Evolutionary conservation across 139 green algal genomes (phyloP).

Genomic region (Tetraselmis chui): DNA sequence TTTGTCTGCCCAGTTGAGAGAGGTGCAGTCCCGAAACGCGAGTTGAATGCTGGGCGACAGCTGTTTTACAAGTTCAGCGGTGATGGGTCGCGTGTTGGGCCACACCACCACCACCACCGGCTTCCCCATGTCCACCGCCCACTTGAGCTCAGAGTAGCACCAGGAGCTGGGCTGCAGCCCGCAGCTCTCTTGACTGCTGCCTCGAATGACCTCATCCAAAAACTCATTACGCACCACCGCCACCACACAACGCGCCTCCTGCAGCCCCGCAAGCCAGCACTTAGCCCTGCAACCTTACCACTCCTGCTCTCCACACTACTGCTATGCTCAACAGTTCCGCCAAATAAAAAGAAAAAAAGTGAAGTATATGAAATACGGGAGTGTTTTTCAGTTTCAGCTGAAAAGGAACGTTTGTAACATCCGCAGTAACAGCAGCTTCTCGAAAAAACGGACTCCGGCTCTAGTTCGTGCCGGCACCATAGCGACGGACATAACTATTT

Average conservation of each 20-base stretch:
- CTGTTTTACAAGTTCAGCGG: not conserved
- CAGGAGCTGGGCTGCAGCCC: not conserved
- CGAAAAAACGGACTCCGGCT: too few species aligned
- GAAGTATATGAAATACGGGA: too few species aligned
- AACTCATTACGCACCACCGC: not conserved
- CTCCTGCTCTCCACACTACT: too few species aligned
- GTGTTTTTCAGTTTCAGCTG: too few species aligned
- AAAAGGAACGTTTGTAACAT: too few species aligned
- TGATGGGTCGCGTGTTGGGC: not conserved
- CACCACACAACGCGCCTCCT: not conserved
- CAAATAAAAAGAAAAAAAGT: too few species aligned
- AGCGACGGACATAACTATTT: too few species aligned
- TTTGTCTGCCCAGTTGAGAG: not conserved
- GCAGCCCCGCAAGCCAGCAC: too few species aligned
- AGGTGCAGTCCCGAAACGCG: not conserved
- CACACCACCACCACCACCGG: not conserved
- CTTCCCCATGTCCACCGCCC: not conserved
- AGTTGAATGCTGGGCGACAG: not conserved
- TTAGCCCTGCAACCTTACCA: too few species aligned
- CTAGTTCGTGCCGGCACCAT: too few species aligned
- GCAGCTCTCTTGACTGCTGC: not conserved
- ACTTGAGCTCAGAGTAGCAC: not conserved
- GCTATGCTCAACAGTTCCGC: too few species aligned
- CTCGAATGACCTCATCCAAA: not conserved
- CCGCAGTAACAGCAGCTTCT: too few species aligned